A percentile compares a stretch with the other conserved stretches of the same genome.
These are phyloP conservation scores for Vitellaria paradoxa DNA, from an alignment of 179 eudicot species.

Conservation along the genomic window DNA sequence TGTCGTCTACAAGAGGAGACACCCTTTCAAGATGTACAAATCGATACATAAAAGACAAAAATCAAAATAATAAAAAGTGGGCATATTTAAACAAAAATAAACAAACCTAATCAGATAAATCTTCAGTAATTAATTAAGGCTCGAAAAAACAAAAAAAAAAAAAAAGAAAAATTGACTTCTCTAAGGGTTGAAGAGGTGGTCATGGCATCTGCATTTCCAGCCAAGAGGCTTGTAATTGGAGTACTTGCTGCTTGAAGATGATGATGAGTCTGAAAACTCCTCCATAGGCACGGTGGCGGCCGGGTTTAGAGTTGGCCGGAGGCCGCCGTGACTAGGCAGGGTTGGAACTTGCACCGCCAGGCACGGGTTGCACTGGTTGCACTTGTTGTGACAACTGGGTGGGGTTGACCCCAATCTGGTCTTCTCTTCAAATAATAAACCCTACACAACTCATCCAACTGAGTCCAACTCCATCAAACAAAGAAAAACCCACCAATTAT, in stretches of 20 bases:
- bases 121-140: background rate
- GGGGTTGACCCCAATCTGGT: slow-evolving; percentile 88
- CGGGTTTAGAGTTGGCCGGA: slow-evolving; percentile 19
- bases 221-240: slow-evolving; percentile 94
- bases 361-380: slow-evolving; percentile 96
- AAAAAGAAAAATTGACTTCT: background rate
- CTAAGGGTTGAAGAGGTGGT: slow-evolving; percentile 69
- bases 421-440: slow-evolving; percentile 52
- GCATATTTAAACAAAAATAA: background rate
- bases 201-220: slow-evolving; percentile 81
- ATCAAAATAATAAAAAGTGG: background rate
- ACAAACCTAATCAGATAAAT: background rate
- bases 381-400: slow-evolving; percentile 96
- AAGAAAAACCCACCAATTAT: background rate
- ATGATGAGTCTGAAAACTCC: slow-evolving; percentile 23
- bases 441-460: slow-evolving; percentile 28
- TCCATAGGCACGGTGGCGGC: background rate
- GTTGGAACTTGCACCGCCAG: slow-evolving; percentile 78
- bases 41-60: background rate
- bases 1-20: too few relatives aligned
- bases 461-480: background rate
- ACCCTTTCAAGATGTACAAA: too few relatives aligned
- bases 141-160: background rate
- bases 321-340: slow-evolving; percentile 41
- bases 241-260: slow-evolving; percentile 41